Evolutionary conservation across 768 basidiomycete species (phyloP), one percentile per base, ranked within the genome.

Genomic region (Coprinopsis strossmayeri): DNA sequence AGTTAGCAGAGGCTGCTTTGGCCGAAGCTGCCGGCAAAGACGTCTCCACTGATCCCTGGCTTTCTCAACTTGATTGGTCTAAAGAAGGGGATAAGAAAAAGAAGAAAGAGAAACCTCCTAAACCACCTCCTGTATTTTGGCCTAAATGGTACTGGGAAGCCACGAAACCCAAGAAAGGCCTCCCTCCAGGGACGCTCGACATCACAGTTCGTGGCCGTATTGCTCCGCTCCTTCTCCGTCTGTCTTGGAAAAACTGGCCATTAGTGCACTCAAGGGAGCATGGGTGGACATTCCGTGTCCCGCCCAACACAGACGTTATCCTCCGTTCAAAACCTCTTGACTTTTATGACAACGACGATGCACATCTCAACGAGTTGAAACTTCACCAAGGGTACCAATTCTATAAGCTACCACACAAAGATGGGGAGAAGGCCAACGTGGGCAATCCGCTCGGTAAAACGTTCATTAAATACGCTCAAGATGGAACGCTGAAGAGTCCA

Each of bases 81-180:
- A 58, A 58, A 10, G 65, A 68, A 20, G 45, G 17, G 48, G 10
- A 55, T 54, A 51, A 57, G 18, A 51, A 69, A 59, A 45, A 57
- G 42, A 72, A 70, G 30, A 69, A 68, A 40, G 43, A 57, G 0
- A 71, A 69, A 46, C 61, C 64, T 9, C 37, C 55, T 12, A 77
- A 75, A 55, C 67, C 69, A 2, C 73, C 73, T 10, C 68, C 74
- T 0, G 74, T 82, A 0, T 47, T 71, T n/a, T 97, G 94, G 92
- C 95, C 94, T 1, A 88, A 90, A 61, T 98, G 96, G 96, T 99
- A 90, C 60, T 92, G 86, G 88, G 93, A 97, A 21, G 77, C 91
- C 2, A 71, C 84, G 2, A 82, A 73, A 57, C 89, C 85, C 2
- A 85, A 78, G 67, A 84, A 82, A 61, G 81, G 71, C 49, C 59